Percentiles rank a stretch among this genome's conserved stretches.
Evolutionary conservation across 441 rosid species (phyloP).

Genomic region (Manihot esculenta): DNA sequence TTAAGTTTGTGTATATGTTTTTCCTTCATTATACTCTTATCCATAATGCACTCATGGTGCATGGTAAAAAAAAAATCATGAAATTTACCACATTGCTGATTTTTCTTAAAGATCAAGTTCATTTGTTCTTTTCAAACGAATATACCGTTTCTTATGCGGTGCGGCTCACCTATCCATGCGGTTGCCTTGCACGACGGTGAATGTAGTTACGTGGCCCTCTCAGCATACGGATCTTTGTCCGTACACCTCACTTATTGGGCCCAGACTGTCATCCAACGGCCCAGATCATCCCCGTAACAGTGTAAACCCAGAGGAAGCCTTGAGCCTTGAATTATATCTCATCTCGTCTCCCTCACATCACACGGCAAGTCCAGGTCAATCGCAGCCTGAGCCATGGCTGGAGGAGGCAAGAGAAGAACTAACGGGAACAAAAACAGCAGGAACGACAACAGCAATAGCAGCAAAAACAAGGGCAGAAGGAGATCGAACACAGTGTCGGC

Average conservation of each 20-base stretch:
- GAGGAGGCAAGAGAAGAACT: constrained; percentile 56
- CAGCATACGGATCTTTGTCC: neutral
- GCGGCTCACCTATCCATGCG: too few species aligned
- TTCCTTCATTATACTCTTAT: too few species aligned
- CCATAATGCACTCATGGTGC: too few species aligned
- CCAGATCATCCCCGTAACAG: neutral
- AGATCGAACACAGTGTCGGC: constrained; percentile 10
- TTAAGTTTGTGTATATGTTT: too few species aligned
- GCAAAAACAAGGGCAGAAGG: constrained; percentile 14
- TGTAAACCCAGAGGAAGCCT: neutral
- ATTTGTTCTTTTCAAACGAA: too few species aligned
- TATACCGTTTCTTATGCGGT: too few species aligned
- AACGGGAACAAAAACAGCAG: constrained; percentile 22
- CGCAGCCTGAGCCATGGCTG: constrained; percentile 41
- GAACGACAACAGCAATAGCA: constrained; percentile 7
- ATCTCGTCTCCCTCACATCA: neutral
- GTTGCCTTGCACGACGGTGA: too few species aligned
- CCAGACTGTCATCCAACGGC: neutral
- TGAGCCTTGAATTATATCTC: too few species aligned
- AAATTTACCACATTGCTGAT: too few species aligned
- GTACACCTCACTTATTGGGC: neutral
- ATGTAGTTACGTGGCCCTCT: too few species aligned
- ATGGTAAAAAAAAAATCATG: too few species aligned
- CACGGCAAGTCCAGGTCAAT: neutral
- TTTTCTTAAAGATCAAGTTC: too few species aligned